These are phyloP conservation scores for Arbutus unedo DNA, from an alignment of 148 eudicot genomes.

Conservation along the genomic window DNA sequence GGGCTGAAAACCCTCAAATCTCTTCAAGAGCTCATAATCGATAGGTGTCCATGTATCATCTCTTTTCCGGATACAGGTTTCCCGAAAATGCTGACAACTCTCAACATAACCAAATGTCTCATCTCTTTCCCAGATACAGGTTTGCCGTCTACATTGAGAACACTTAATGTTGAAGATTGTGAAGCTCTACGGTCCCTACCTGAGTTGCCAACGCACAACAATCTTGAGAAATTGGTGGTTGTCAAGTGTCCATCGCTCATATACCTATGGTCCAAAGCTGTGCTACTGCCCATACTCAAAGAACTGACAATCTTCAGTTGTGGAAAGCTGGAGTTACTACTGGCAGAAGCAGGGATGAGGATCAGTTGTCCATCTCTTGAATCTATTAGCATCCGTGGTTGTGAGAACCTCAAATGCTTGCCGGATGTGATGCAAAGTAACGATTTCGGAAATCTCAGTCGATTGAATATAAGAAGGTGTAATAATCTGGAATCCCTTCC, in stretches of 20 bases:
- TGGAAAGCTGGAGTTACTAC: not conserved
- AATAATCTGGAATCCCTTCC: not conserved
- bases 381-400: rapidly evolving
- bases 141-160: not conserved
- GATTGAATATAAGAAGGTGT: rapidly evolving
- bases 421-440: not conserved
- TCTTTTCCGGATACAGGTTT: not conserved
- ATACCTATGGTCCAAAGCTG: not conserved
- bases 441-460: not conserved
- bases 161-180: not conserved
- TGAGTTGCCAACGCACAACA: not conserved
- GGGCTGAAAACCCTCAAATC: not conserved
- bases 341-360: not conserved
- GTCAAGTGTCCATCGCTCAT: not conserved
- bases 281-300: not conserved
- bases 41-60: not conserved
- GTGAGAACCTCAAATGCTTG: not conserved
- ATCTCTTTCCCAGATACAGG: not conserved
- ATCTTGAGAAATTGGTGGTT: not conserved
- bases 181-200: not conserved
- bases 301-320: rapidly evolving
- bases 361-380: slow-evolving; percentile 1
- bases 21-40: not conserved
- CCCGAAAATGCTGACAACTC: no score
- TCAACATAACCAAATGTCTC: not conserved